Conservation (phyloP, 352 stramenopile genomes). For the Phytopythium helicoides region DNA sequence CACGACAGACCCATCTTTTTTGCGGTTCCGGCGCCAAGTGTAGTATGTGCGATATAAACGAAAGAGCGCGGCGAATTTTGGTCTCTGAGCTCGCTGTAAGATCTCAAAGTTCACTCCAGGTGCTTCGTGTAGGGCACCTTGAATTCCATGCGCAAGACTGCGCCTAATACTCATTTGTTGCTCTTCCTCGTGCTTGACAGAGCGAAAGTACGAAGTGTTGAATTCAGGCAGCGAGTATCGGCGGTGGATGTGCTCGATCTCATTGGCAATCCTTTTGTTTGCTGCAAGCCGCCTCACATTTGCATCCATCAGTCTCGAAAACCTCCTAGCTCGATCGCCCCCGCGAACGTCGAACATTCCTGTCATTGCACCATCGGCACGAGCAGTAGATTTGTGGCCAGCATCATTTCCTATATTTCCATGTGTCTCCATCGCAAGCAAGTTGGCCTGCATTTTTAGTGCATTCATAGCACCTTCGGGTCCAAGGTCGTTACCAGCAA, state of each 20-base stretch:
- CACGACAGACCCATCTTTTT: neutral
- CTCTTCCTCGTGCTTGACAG: conserved; percentile 23
- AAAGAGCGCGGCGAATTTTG: conserved; percentile 42
- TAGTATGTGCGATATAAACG: conserved; percentile 39
- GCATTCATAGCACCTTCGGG: neutral
- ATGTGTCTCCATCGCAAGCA: neutral
- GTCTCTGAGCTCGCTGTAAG: conserved; percentile 43
- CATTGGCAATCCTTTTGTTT: neutral
- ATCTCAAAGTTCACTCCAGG: conserved; percentile 56
- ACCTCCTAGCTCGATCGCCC: neutral
- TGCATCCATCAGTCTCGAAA: conserved; percentile 7
- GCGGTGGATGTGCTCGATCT: conserved; percentile 29
- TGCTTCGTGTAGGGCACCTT: conserved; percentile 2
- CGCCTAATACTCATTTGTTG: neutral
- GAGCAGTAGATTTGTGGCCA: neutral
- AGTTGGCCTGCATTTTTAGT: conserved; percentile 2
- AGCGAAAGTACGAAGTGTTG: conserved; percentile 34
- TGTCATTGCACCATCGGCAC: neutral
- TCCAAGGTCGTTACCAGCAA: conserved; percentile 3
- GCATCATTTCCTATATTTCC: neutral
- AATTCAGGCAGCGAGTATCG: conserved; percentile 54
- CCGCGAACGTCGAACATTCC: neutral
- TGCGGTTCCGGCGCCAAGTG: conserved; percentile 21
- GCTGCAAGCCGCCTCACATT: conserved; percentile 1
- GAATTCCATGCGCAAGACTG: conserved; percentile 4